Evolutionary conservation across 2,329 filamentous ascomycete genomes (phyloP), one percentile per base, ranked within the genome.

Genomic region (Escovopsis sp.): DNA sequence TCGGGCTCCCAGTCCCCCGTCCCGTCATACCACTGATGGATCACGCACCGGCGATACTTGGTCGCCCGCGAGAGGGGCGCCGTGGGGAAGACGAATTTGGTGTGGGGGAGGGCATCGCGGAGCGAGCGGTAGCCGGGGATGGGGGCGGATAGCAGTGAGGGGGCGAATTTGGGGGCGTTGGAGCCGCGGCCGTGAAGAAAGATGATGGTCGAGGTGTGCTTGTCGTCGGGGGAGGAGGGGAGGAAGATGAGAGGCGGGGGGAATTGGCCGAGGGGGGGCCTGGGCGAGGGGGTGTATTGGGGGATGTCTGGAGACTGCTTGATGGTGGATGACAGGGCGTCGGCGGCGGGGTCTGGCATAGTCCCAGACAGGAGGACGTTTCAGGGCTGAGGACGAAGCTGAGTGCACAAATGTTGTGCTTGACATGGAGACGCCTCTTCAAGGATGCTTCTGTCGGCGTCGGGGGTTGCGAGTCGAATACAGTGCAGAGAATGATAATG

Each of bases 21-120:
- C 16, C 54, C 54, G 33, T 57, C 54, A 23, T 53, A 57, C 54
- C 54, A 57, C 40, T 57, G 53, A 23, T 51, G 51, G 18, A 56
- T 54, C 28, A 47, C 35, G 17, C 45, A 48, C 4, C 53, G 51
- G 11, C 49, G 49, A 31, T 56, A 57, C 31, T 55, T 49, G 21
- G 42, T 44, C 7, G 54, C 53, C 8, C 54, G 41, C 8, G 43
- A 42, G 5, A 53, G 45, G 11, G 60, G 56, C 0, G 69, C 68
- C 0, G 60, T 63, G 3, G 65, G 68, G 43, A 72, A 69, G 31
- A 72, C 47, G 39, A 71, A 63, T 32, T 61, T 65, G 3, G 61
- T 56, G 33, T 62, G 41, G 0, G 62, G 57, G 9, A 68, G 56
- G 3, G 48, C 43, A 5, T 48, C 44, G 11, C 36, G 48, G n/a